A percentile compares a stretch with the other conserved stretches of the same genome.
Evolutionary conservation across 345 rosid species (phyloP).

Genomic region (Jatropha curcas): DNA sequence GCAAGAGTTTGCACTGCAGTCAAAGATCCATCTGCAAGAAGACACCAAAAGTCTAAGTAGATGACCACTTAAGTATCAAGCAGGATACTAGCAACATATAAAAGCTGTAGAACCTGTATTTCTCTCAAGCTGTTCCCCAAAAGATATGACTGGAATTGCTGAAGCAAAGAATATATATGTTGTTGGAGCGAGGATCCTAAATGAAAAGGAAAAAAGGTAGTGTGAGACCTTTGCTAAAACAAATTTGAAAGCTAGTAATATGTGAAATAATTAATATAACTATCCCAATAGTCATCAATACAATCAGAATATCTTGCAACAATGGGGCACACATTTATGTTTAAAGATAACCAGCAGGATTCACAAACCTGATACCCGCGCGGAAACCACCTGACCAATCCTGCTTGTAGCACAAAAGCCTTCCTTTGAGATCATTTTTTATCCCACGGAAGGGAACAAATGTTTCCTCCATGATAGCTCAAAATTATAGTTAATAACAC

Average conservation of each 20-base stretch:
- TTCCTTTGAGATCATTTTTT: constrained; percentile 74
- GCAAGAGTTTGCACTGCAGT: constrained; percentile 93
- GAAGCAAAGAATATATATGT: constrained; percentile 95
- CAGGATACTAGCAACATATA: background rate
- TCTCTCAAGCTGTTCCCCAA: constrained; percentile 92
- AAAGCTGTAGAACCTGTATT: constrained; percentile 54
- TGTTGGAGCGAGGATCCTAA: constrained; percentile 94
- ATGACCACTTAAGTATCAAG: constrained; percentile 1
- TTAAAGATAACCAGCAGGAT: constrained; percentile 4
- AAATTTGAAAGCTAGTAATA: background rate
- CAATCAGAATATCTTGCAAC: background rate
- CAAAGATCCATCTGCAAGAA: constrained; percentile 66
- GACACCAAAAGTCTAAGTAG: constrained; percentile 14
- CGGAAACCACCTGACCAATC: constrained; percentile 84
- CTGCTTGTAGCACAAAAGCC: constrained; percentile 82
- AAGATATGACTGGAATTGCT: constrained; percentile 89
- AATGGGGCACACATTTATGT: background rate
- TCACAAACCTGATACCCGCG: constrained; percentile 74
- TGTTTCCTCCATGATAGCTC: constrained; percentile 73
- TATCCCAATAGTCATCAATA: constrained; percentile 2
- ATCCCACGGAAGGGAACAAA: constrained; percentile 87
- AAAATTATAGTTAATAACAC: constrained; percentile 20
- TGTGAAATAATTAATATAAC: constrained; percentile 2
- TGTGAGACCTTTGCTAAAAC: constrained; percentile 13
- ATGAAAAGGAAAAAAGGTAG: constrained; percentile 22